phyloP scores from a whole-genome alignment of 2,329 filamentous ascomycete species.

The Macroventuria anomochaeta region DNA sequence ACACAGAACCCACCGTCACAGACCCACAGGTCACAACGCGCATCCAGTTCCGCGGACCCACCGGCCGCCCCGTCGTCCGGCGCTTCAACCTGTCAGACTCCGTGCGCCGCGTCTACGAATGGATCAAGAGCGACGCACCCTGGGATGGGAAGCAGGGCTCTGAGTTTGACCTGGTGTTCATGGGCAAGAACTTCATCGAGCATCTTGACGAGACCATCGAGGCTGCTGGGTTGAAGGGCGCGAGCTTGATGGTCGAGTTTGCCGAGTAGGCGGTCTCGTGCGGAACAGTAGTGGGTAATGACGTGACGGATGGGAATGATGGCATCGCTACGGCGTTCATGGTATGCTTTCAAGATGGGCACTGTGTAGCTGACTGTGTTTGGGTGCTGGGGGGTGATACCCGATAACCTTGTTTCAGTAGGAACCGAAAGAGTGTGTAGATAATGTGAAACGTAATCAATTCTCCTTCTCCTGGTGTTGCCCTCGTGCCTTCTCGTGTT shows the following conservation, averaged over 20 bases:
- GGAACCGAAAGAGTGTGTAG: constrained; percentile 6
- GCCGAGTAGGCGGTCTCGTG: constrained; percentile 26
- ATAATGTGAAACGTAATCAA: background rate
- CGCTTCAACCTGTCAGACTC: constrained; percentile 79
- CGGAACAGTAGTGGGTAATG: background rate
- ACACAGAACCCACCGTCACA: constrained; percentile 73
- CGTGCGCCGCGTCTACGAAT: constrained; percentile 89
- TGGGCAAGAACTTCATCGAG: constrained; percentile 86
- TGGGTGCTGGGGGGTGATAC: constrained; percentile 5
- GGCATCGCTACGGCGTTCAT: constrained; percentile 12
- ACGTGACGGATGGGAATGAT: background rate
- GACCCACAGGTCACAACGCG: constrained; percentile 77
- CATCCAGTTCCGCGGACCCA: constrained; percentile 79
- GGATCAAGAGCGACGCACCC: constrained; percentile 83
- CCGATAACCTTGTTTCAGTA: background rate
- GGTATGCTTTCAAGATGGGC: constrained; percentile 4
- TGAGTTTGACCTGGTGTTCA: constrained; percentile 85
- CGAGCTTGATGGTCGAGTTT: constrained; percentile 95
- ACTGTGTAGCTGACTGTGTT: background rate
- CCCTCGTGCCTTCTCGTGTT: no score
- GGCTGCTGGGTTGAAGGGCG: constrained; percentile 86
- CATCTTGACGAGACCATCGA: constrained; percentile 75
- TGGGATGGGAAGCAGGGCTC: constrained; percentile 80
- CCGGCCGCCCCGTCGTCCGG: constrained; percentile 82
- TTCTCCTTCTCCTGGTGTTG: background rate